Evolutionary conservation across 805 yeast species (phyloP).

Genomic region (Millerozyma miso): DNA sequence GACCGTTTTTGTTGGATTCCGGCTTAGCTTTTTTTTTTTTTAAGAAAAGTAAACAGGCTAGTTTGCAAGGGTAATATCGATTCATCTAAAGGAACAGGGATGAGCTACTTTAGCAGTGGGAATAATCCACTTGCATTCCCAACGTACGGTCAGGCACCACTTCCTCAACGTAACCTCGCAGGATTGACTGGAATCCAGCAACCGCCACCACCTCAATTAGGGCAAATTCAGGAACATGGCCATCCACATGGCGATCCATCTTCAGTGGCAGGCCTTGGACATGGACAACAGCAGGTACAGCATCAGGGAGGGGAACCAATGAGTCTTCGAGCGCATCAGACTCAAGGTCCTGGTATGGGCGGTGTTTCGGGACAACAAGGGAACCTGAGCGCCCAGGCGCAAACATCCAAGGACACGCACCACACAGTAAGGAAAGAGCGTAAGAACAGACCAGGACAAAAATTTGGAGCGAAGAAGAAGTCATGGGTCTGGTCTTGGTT

Average conservation of each 20-base stretch:
- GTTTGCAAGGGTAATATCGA: background rate
- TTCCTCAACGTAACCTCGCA: slow-evolving; percentile 11
- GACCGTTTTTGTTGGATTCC: slow-evolving; percentile 5
- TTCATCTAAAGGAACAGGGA: slow-evolving; percentile 1
- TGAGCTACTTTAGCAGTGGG: slow-evolving; percentile 16
- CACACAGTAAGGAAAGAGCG: slow-evolving; percentile 22
- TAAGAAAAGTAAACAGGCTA: background rate
- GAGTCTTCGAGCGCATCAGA: background rate
- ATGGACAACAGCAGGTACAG: slow-evolving; percentile 6
- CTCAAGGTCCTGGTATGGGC: slow-evolving; percentile 6
- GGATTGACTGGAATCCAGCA: slow-evolving; percentile 7
- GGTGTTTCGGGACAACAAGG: slow-evolving; percentile 3
- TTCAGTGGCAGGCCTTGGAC: slow-evolving; percentile 10
- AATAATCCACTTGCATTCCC: slow-evolving; percentile 20
- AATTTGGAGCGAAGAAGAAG: slow-evolving; percentile 57
- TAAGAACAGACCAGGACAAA: slow-evolving; percentile 49
- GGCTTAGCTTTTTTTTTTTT: slow-evolving; percentile 4
- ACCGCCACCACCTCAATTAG: slow-evolving; percentile 4
- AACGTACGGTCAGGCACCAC: slow-evolving; percentile 16
- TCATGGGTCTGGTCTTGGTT: slow-evolving; percentile 67
- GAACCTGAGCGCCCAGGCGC: slow-evolving; percentile 5
- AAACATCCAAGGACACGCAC: slow-evolving; percentile 3
- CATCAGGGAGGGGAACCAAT: slow-evolving; percentile 2
- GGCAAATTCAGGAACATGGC: slow-evolving; percentile 5
- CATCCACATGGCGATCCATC: slow-evolving; percentile 7